Percentiles rank a stretch among this genome's conserved stretches.
Evolutionary conservation across 139 green algal genomes (phyloP).

Genomic region (Picochlorum sp.): DNA sequence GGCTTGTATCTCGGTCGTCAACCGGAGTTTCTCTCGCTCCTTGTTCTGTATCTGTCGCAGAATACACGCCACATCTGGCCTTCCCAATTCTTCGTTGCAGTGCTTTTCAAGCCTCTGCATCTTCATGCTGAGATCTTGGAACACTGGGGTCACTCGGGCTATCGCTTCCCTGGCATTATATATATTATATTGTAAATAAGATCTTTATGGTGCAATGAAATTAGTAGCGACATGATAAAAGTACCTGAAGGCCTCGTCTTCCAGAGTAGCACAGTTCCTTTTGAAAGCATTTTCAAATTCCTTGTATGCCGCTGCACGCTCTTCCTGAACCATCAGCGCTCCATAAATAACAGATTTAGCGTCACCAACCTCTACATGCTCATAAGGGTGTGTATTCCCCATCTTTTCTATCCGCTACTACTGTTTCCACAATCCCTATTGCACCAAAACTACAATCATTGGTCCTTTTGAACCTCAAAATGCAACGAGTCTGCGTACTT

Average conservation of each 20-base stretch:
- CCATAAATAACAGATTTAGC: too few species aligned
- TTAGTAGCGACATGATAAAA: too few species aligned
- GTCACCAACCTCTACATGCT: too few species aligned
- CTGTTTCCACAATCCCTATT: not conserved
- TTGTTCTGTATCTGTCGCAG: not conserved
- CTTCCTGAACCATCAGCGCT: not conserved
- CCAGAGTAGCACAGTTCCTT: too few species aligned
- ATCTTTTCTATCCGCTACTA: too few species aligned
- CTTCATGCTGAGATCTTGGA: not conserved
- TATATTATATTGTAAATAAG: too few species aligned
- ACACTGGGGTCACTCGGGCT: not conserved
- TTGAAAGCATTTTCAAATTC: not conserved
- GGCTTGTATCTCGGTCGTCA: not conserved
- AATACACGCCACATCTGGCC: not conserved
- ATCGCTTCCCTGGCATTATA: not conserved
- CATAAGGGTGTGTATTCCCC: too few species aligned
- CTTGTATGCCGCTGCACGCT: not conserved
- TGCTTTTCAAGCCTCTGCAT: not conserved
- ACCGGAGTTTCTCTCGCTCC: constrained; percentile 3
- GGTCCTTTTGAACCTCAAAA: not conserved
- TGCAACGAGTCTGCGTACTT: not conserved
- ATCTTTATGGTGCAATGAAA: too few species aligned
- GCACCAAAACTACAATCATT: not conserved
- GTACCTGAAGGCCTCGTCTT: too few species aligned
- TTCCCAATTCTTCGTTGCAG: not conserved